A percentile compares a stretch with the other conserved stretches of the same genome.
Evolutionary conservation across 1,284 basidiomycete species (phyloP).

Genomic region (Paramarasmius palmivorus): DNA sequence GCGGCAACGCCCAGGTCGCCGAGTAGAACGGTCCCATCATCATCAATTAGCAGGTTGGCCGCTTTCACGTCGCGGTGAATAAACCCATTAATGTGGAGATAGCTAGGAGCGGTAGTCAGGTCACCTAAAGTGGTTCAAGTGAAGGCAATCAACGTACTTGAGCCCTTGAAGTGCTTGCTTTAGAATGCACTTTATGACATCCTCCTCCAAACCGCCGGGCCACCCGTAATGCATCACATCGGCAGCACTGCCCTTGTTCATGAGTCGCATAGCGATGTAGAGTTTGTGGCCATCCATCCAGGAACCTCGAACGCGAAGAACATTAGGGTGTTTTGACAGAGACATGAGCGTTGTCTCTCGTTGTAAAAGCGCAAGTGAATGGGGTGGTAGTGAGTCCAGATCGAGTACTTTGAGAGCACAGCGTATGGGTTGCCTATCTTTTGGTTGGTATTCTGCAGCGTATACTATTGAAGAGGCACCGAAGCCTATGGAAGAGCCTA

Average conservation of each 20-base stretch:
- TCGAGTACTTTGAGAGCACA: constrained; percentile 89
- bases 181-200: constrained; percentile 81
- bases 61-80: constrained; percentile 91
- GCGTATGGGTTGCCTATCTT: constrained; percentile 41
- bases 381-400: constrained; percentile 73
- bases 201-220: constrained; percentile 86
- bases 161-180: constrained; percentile 83
- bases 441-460: constrained; percentile 64
- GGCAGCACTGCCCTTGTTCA: constrained; percentile 85
- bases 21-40: constrained; percentile 85
- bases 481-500: constrained; percentile 77
- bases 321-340: constrained; percentile 90
- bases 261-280: constrained; percentile 84
- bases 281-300: constrained; percentile 86
- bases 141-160: constrained; percentile 59
- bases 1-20: constrained; percentile 90
- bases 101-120: constrained; percentile 40
- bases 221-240: constrained; percentile 86
- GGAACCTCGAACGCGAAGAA: constrained; percentile 84
- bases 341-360: constrained; percentile 92
- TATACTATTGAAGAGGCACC: constrained; percentile 89
- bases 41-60: constrained; percentile 85
- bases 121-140: background rate
- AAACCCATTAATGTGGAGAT: constrained; percentile 86
- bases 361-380: constrained; percentile 68